Conservation (phyloP, 352 stramenopile genomes). For the Aphanomyces invadans region DNA sequence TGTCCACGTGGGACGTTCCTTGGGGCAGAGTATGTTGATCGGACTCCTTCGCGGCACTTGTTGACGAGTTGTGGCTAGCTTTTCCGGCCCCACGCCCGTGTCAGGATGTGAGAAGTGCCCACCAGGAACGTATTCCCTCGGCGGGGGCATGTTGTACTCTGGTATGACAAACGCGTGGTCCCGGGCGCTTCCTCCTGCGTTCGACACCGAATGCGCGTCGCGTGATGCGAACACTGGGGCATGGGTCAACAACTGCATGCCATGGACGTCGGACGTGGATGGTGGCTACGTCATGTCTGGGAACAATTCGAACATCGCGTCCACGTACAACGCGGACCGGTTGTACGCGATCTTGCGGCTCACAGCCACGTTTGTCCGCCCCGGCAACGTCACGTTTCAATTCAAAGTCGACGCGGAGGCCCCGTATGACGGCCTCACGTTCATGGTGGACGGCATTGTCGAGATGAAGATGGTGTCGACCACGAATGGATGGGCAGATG, state of each 20-base stretch:
- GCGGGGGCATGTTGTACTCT: conserved; percentile 63
- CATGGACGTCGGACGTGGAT: conserved; percentile 50
- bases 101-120: conserved; percentile 68
- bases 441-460: conserved; percentile 60
- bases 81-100: conserved; percentile 43
- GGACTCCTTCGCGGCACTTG: background rate
- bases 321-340: conserved; percentile 49
- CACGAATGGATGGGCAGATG: conserved; percentile 64
- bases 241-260: conserved; percentile 67
- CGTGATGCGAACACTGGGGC: conserved; percentile 68
- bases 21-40: conserved; percentile 55
- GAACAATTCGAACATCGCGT: conserved; percentile 58
- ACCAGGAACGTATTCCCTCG: conserved; percentile 66
- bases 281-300: conserved; percentile 58
- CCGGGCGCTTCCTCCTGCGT: conserved; percentile 46
- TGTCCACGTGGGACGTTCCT: conserved; percentile 67
- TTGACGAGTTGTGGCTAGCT: conserved; percentile 31
- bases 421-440: conserved; percentile 68
- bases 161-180: conserved; percentile 61
- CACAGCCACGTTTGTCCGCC: conserved; percentile 63
- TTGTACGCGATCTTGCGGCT: conserved; percentile 71
- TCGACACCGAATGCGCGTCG: conserved; percentile 64
- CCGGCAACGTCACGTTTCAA: conserved; percentile 68
- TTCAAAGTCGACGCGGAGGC: conserved; percentile 57
- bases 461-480: conserved; percentile 46